Evolutionary conservation across 352 stramenopile species (phyloP), one percentile per base, ranked within the genome.

Genomic region (Albugo laibachii): DNA sequence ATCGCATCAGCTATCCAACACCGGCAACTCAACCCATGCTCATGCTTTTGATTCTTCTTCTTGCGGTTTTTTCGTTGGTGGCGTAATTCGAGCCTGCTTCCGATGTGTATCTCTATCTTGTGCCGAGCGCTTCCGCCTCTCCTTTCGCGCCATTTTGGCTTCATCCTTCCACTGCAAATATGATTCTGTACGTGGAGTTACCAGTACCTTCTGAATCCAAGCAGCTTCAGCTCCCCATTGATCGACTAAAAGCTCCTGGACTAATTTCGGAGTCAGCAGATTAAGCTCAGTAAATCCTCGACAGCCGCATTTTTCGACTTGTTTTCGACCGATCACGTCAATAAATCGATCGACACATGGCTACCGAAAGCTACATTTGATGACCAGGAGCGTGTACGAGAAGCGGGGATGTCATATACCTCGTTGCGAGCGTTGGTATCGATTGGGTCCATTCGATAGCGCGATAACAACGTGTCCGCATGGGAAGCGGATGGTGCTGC

Each of bases 201-300:
- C 56, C 18, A 76, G 44, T 16, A 62, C 70, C 10, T 52, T 54
- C 14, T 77, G 65, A 18, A 88, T 47, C 76, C 76, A 86, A 41
- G 53, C 20, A 18, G 69, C 56, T 31, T 83, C 65, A 19, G 46
- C 61, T 3, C 71, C 51, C 76, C 76, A 88, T 39, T 88, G 71
- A 18, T 63, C 36, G 18, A 88, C 70, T 47, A 88, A 55, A 38
- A 85, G 47, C 45, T 71, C 69, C 45, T 81, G 69, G 34, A 88
- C 42, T 45, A 88, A 46, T 1, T 46, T 49, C 21, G 58, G 39
- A 45, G 70, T 85, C 57, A 88, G 51, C 20, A 86, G 59, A 47
- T 84, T 76, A 69, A 88, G 84, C 51, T 88, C 76, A 24, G 79
- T 49, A 39, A 88, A 84, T 0, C 70, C 71, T 38, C 75, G 83